Evolutionary conservation across 768 basidiomycete species (phyloP), one percentile per base, ranked within the genome.

Genomic region (Psilocybe subaeruginosa): DNA sequence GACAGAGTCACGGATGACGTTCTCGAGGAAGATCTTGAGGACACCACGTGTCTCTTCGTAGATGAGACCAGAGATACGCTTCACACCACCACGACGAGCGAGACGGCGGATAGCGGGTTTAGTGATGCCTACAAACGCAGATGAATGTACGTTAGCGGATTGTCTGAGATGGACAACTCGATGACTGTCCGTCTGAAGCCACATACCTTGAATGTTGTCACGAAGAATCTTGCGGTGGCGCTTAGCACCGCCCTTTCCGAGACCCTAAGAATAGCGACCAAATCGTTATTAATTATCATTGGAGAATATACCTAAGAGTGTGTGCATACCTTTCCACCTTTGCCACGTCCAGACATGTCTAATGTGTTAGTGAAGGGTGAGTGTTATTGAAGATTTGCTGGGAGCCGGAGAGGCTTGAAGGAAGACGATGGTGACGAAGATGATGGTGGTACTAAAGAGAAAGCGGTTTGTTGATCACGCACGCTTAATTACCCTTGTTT

Each of bases 1-100:
- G 66, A 94, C 91, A n/a, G 91, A 92, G 78, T 93, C 92, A 65
- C 91, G 88, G 76, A 94, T 93, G 73, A 94, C 85, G 69, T 86
- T 86, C 76, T 85, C 83, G 56, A 85, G 76, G 79, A 85, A 85
- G 68, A 85, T 85, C 82, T 90, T 92, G 74, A 91, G 83, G 56
- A 91, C 89, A 78, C 88, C 88, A 70, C 90, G 88, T 56, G 90
- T 92, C 80, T 92, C 90, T 70, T 91, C 90, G 79, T 92, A 90
- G 76, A 90, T 89, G 68, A 89, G 80, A 62, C 87, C 85, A 50
- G 83, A 86, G 70, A 88, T 86, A 85, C 85, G 86, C 81, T 92
- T 92, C 71, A 92, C 90, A 82, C 89, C 89, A 73, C 90, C 90
- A 83, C 89, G 87, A 73, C 90, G 88, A 62, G 90, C 90, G 69